These are phyloP conservation scores for Volvariella surrecta DNA, from an alignment of 1,284 basidiomycete genomes.

Conservation along the genomic window DNA sequence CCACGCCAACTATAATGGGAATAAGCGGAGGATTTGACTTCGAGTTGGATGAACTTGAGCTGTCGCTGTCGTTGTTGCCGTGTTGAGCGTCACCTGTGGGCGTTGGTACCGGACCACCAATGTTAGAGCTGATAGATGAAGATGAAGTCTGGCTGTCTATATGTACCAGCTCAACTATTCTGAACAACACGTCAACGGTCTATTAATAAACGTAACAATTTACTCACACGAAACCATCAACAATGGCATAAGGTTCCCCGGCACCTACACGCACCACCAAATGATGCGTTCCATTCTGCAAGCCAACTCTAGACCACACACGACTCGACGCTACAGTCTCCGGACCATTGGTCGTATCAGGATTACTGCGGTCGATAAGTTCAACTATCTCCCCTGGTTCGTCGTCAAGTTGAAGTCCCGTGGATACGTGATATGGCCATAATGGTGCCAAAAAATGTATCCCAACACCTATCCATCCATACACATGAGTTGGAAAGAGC, in stretches of 20 bases:
- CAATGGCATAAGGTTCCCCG: neutral
- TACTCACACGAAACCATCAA: neutral
- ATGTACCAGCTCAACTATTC: too few relatives aligned
- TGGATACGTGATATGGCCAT: constrained; percentile 30
- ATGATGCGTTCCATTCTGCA: neutral
- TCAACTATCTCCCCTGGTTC: constrained; percentile 20
- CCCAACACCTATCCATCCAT: constrained; percentile 21
- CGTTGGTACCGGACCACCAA: too few relatives aligned
- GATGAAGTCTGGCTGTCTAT: too few relatives aligned
- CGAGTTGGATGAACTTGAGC: too few relatives aligned
- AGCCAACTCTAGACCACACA: neutral
- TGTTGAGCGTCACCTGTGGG: too few relatives aligned
- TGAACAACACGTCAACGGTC: too few relatives aligned
- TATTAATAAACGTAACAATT: too few relatives aligned
- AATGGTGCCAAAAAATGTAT: constrained; percentile 28
- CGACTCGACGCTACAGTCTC: neutral
- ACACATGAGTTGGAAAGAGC: too few relatives aligned
- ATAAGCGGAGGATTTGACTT: too few relatives aligned
- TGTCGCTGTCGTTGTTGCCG: too few relatives aligned
- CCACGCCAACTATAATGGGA: too few relatives aligned
- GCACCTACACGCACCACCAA: neutral
- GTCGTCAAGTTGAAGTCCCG: constrained; percentile 25
- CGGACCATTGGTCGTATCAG: constrained; percentile 13
- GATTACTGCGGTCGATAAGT: constrained; percentile 23
- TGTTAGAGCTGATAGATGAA: too few relatives aligned